These are phyloP conservation scores for Mycena sp. DNA, from an alignment of 1,284 basidiomycete species.

Conservation along the genomic window DNA sequence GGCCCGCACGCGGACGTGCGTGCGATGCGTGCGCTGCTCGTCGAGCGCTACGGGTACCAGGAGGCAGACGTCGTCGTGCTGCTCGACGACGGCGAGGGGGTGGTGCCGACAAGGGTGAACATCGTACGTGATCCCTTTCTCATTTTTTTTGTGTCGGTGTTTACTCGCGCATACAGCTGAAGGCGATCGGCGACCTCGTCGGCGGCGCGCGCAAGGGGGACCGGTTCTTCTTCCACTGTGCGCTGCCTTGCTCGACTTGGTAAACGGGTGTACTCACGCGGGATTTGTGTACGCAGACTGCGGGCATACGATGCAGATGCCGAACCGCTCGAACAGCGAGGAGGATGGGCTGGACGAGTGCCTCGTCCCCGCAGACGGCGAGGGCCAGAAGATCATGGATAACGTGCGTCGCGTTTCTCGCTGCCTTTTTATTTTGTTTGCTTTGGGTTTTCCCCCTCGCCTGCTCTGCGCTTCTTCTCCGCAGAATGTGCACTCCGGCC, in stretches of 20 bases:
- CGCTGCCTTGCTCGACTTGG: too few species aligned
- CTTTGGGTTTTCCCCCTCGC: too few species aligned
- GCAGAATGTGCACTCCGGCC: too few species aligned
- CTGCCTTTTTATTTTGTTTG: neutral
- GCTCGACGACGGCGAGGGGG: slow-evolving; percentile 34
- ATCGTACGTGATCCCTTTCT: slow-evolving; percentile 35
- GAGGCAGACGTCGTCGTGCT: slow-evolving; percentile 40
- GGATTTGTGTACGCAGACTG: too few species aligned
- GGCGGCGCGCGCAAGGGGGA: slow-evolving; percentile 47
- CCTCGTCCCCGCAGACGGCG: slow-evolving; percentile 36
- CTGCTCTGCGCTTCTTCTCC: too few species aligned
- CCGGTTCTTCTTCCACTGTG: slow-evolving; percentile 49
- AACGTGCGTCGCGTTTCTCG: slow-evolving; percentile 48
- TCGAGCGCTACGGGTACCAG: slow-evolving; percentile 40
- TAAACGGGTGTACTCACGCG: too few species aligned
- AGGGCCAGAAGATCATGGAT: slow-evolving; percentile 41
- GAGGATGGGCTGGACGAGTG: neutral
- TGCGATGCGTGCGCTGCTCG: slow-evolving; percentile 25
- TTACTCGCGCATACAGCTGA: slow-evolving; percentile 35
- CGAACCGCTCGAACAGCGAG: too few species aligned
- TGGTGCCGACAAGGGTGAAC: slow-evolving; percentile 33
- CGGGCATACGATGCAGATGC: too few species aligned
- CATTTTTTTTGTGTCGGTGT: neutral
- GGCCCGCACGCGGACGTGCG: slow-evolving; percentile 31
- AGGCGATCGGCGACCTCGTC: slow-evolving; percentile 39